Percentiles rank a stretch among this genome's conserved stretches.
phyloP scores from a whole-genome alignment of 768 basidiomycete species.

The Cystobasidium ongulense region DNA sequence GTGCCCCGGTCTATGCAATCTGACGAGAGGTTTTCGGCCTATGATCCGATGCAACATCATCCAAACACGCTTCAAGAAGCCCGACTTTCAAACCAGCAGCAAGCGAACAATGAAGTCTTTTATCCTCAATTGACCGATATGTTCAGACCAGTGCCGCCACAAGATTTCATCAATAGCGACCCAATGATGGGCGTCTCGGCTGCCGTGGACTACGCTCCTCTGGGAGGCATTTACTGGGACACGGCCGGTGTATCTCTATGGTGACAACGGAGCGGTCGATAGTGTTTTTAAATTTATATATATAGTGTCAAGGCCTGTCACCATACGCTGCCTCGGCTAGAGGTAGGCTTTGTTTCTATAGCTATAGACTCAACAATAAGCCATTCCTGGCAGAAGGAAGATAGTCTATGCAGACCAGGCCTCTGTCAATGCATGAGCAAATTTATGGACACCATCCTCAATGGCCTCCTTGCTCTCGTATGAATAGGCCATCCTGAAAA shows the following conservation, averaged over 20 bases:
- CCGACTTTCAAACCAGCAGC: not conserved
- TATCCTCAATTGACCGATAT: not conserved
- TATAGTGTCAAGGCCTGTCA: no score
- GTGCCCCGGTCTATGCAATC: not conserved
- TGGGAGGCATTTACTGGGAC: not conserved
- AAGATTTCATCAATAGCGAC: not conserved
- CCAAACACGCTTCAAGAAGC: not conserved
- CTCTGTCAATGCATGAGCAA: not conserved
- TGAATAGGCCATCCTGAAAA: conserved; percentile 11
- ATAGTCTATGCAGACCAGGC: not conserved
- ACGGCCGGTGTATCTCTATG: not conserved
- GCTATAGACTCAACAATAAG: no score
- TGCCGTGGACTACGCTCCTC: not conserved
- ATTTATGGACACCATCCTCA: not conserved
- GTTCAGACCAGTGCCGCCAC: not conserved
- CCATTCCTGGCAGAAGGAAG: not conserved
- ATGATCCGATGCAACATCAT: not conserved
- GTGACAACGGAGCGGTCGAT: not conserved
- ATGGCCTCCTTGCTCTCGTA: conserved; percentile 3
- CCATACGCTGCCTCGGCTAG: no score
- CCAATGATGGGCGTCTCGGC: not conserved
- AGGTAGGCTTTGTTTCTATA: no score
- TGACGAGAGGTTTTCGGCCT: not conserved
- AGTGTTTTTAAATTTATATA: not conserved
- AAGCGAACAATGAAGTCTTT: not conserved